phyloP scores from a whole-genome alignment of 768 basidiomycete genomes.

The Mycena kentingensis region DNA sequence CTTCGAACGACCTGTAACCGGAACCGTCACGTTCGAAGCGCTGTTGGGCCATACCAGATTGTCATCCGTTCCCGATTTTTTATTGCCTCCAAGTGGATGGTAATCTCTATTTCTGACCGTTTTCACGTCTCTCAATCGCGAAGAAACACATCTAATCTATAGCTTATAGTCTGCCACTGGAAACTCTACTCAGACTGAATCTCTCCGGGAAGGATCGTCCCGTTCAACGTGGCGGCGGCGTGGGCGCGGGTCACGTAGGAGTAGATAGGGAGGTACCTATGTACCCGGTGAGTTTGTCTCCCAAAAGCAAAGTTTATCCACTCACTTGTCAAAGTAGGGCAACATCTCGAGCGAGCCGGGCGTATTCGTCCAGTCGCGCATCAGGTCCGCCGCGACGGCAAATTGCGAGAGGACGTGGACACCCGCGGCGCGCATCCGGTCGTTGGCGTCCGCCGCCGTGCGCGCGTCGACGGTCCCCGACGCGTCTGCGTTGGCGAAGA shows the following conservation, averaged over 20 bases:
- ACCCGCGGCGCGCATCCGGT: slow-evolving; percentile 49
- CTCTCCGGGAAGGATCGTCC: slow-evolving; percentile 27
- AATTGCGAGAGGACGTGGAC: slow-evolving; percentile 49
- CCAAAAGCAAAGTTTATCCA: background rate
- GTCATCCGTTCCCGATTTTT: no score
- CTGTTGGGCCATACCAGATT: no score
- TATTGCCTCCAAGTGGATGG: no score
- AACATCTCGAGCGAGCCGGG: slow-evolving; percentile 45
- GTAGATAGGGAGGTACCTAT: slow-evolving; percentile 36
- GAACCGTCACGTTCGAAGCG: no score
- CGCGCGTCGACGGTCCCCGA: slow-evolving; percentile 43
- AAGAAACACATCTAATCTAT: no score
- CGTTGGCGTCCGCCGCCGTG: slow-evolving; percentile 48
- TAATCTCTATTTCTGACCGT: no score
- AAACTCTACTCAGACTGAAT: no score
- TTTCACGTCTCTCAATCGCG: no score
- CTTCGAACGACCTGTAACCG: no score
- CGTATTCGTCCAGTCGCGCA: slow-evolving; percentile 53
- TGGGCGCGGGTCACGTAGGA: slow-evolving; percentile 35
- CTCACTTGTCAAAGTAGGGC: slow-evolving; percentile 49
- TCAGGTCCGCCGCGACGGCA: slow-evolving; percentile 45
- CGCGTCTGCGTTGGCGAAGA: slow-evolving; percentile 50
- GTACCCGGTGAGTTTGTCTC: background rate
- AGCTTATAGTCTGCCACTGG: no score
- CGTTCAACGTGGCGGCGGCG: slow-evolving; percentile 31